phyloP scores from a whole-genome alignment of 345 rosid species.

The Eucalyptus rudis region DNA sequence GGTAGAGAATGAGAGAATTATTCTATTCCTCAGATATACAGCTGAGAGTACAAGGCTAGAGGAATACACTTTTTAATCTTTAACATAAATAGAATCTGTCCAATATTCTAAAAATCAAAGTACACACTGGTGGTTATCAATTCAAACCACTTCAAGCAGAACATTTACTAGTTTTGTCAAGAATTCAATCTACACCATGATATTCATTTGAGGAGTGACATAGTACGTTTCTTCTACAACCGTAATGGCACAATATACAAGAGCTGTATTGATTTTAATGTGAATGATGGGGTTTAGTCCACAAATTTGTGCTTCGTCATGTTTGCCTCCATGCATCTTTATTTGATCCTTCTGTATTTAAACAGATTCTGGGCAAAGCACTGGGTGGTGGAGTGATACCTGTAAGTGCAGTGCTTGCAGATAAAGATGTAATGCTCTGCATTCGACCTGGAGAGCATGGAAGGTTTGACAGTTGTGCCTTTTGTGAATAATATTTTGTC shows the following conservation, averaged over 20 bases:
- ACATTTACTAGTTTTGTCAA: neutral
- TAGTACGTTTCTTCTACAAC: neutral
- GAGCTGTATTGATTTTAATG: neutral
- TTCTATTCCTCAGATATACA: neutral
- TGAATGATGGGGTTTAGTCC: neutral
- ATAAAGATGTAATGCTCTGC: constrained; percentile 85
- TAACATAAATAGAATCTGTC: neutral
- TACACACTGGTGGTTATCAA: neutral
- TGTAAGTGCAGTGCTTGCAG: constrained; percentile 87
- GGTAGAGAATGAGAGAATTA: neutral
- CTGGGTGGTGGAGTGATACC: constrained; percentile 98
- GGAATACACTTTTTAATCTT: neutral
- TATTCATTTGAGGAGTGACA: neutral
- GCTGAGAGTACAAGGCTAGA: neutral
- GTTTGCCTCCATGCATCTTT: neutral
- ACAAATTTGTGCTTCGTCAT: neutral
- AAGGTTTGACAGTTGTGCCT: constrained; percentile 23
- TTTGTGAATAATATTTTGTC: neutral
- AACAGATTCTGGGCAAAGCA: constrained; percentile 86
- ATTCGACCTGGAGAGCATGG: constrained; percentile 97
- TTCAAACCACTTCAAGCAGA: neutral
- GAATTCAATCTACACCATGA: neutral
- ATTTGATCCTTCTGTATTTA: neutral
- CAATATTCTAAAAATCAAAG: neutral
- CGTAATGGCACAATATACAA: neutral